Evolutionary conservation across 331 rosid genomes (phyloP).

Genomic region (Malus hybrid): DNA sequence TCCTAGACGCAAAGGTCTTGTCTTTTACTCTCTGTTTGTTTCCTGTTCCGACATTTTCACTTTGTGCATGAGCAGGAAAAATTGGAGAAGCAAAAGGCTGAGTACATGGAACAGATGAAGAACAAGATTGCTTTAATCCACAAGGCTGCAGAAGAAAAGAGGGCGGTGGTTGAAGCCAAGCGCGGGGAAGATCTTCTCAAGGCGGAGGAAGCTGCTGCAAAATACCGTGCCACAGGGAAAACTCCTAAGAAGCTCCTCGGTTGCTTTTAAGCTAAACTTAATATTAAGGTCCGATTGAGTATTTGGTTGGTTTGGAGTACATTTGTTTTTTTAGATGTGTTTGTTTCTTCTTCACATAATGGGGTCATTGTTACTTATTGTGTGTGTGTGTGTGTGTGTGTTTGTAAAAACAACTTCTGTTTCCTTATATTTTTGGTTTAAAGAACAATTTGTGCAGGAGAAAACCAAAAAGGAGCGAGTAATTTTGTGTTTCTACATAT

Average conservation of each 20-base stretch:
- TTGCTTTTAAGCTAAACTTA: conserved; percentile 27
- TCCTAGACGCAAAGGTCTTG: background rate
- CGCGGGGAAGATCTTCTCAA: conserved; percentile 66
- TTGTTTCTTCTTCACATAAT: background rate
- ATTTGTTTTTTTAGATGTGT: conserved; percentile 11
- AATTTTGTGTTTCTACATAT: too few species aligned
- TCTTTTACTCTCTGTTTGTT: background rate
- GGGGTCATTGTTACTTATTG: background rate
- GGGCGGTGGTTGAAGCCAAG: conserved; percentile 63
- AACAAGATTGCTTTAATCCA: conserved; percentile 72
- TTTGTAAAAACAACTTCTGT: background rate
- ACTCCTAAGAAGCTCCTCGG: conserved; percentile 62
- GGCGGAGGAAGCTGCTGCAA: conserved; percentile 80
- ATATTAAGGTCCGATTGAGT: background rate
- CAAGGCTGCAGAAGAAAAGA: conserved; percentile 75
- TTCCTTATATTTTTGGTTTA: too few species aligned
- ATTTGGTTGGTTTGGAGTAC: conserved; percentile 5
- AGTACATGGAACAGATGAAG: conserved; percentile 57
- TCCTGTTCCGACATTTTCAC: background rate
- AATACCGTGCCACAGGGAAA: conserved; percentile 74
- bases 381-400: background rate
- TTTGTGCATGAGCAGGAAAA: conserved; percentile 29
- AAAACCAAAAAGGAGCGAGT: too few species aligned
- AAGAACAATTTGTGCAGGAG: too few species aligned
- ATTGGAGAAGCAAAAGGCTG: conserved; percentile 49